These are phyloP conservation scores for Kodamaea sp. DNA, from an alignment of 1,139 yeast species.

Conservation along the genomic window DNA sequence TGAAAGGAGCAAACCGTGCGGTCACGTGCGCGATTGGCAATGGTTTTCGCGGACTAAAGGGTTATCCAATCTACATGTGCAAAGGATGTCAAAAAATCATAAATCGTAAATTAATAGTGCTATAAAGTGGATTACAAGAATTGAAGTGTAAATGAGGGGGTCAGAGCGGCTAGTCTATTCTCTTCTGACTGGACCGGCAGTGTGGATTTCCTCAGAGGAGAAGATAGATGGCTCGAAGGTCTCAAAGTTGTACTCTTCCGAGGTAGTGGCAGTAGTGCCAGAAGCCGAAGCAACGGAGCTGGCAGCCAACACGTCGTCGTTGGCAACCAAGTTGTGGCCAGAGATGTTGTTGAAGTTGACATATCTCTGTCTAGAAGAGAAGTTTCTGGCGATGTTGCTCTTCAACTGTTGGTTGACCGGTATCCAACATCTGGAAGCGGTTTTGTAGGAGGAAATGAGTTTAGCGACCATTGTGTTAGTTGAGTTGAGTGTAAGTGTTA, in stretches of 20 bases:
- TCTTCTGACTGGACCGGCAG: conserved; percentile 45
- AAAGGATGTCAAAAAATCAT: not conserved
- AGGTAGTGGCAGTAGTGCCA: conserved; percentile 8
- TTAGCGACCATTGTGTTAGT: conserved; percentile 26
- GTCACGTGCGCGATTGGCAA: no score
- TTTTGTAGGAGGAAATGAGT: conserved; percentile 40
- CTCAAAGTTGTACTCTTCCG: conserved; percentile 26
- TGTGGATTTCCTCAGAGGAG: conserved; percentile 44
- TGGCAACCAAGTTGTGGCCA: conserved; percentile 36
- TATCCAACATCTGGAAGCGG: conserved; percentile 50
- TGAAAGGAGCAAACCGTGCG: no score
- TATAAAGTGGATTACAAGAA: conserved; percentile 5
- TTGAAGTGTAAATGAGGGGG: conserved; percentile 1
- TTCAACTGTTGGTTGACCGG: conserved; percentile 24
- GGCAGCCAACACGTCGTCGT: conserved; percentile 35
- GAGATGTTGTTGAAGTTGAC: conserved; percentile 38
- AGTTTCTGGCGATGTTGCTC: conserved; percentile 20
- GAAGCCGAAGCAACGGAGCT: conserved; percentile 10
- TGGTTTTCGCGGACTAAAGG: no score
- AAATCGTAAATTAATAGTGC: not conserved
- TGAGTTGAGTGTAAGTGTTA: not conserved
- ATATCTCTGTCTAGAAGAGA: conserved; percentile 42
- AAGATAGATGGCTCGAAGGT: conserved; percentile 43
- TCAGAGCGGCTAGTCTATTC: conserved; percentile 3
- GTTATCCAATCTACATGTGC: no score